Conservation (phyloP, 768 basidiomycete species). For the Boletus tomentosulus region DNA sequence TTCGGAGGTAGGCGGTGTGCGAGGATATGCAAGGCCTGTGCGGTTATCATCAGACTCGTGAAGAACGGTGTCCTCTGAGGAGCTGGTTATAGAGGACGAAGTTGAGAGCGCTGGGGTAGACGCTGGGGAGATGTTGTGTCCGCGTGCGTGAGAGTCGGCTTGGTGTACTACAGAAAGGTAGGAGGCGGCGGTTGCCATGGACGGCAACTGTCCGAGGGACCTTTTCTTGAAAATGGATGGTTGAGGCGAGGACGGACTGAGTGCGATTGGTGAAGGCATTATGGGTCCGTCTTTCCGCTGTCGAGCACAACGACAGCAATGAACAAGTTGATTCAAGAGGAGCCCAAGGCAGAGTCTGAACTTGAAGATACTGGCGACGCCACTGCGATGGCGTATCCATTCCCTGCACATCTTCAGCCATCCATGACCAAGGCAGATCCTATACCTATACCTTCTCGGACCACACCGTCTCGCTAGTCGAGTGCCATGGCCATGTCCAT, state of each 20-base stretch:
- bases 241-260: constrained; percentile 46
- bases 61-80: constrained; percentile 64
- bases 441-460: too few species aligned
- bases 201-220: constrained; percentile 23
- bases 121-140: constrained; percentile 43
- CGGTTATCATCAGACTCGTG: constrained; percentile 50
- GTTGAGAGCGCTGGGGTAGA: constrained; percentile 71
- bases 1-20: constrained; percentile 70
- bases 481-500: too few species aligned
- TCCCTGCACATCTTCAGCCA: too few species aligned
- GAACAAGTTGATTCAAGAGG: too few species aligned
- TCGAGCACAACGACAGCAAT: constrained; percentile 10
- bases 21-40: constrained; percentile 58
- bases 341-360: too few species aligned
- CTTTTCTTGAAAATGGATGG: constrained; percentile 59
- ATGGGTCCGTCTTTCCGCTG: constrained; percentile 4
- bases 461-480: too few species aligned
- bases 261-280: constrained; percentile 63
- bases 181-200: too few species aligned
- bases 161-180: too few species aligned
- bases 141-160: constrained; percentile 26
- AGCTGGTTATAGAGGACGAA: constrained; percentile 66
- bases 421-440: too few species aligned
- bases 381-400: too few species aligned
- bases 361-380: too few species aligned